A percentile compares a stretch with the other conserved stretches of the same genome.
phyloP scores from a whole-genome alignment of 306 rosid species.

The Biancaea sappan region DNA sequence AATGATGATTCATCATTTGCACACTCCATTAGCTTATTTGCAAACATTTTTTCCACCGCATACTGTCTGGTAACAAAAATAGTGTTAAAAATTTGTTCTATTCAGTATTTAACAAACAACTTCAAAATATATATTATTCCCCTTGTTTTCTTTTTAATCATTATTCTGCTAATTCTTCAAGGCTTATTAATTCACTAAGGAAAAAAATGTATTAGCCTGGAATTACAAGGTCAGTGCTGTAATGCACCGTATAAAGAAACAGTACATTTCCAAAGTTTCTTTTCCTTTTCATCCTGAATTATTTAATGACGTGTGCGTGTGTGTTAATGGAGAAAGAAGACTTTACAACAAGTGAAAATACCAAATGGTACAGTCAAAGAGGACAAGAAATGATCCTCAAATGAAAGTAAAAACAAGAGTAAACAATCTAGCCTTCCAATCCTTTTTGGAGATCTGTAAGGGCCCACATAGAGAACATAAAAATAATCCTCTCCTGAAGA shows the following conservation, averaged over 20 bases:
- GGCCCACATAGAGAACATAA: no score
- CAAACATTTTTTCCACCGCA: slow-evolving; percentile 77
- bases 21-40: slow-evolving; percentile 69
- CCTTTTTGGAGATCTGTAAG: no score
- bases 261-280: not conserved
- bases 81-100: slow-evolving; percentile 17
- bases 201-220: not conserved
- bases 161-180: not conserved
- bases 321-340: no score
- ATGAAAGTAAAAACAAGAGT: no score
- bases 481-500: no score
- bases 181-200: not conserved
- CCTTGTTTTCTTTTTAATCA: not conserved
- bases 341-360: no score
- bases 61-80: slow-evolving; percentile 56
- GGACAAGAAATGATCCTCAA: no score
- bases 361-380: no score
- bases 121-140: not conserved
- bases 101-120: slow-evolving; percentile 19
- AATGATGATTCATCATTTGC: slow-evolving; percentile 81
- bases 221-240: slow-evolving; percentile 3
- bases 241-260: slow-evolving; percentile 9
- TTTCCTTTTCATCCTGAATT: not conserved
- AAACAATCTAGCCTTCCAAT: no score
- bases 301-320: slow-evolving; percentile 11